Evolutionary conservation across 352 stramenopile species (phyloP).

Genomic region (Pythium folliculosum): DNA sequence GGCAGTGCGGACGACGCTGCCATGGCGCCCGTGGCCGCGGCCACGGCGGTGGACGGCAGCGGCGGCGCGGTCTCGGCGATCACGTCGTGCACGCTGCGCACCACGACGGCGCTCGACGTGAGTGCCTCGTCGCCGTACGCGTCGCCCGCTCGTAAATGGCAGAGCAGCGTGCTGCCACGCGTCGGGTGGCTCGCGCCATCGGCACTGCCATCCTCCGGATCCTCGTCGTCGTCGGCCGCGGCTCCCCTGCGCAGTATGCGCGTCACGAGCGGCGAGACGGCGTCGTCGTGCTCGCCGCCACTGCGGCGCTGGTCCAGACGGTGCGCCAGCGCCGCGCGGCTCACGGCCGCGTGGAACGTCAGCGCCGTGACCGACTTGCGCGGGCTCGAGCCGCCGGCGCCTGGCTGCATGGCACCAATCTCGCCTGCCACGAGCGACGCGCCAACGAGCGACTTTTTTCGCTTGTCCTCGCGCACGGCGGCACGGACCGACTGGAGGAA

Average conservation of each 20-base stretch:
- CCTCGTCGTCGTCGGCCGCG: not conserved
- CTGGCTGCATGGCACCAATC: no score
- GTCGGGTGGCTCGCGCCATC: not conserved
- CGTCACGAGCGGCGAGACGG: not conserved
- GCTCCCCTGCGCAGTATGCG: not conserved
- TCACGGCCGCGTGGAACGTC: slow-evolving; percentile 23
- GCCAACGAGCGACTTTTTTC: slow-evolving; percentile 2
- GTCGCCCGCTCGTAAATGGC: slow-evolving; percentile 43
- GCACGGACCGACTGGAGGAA: slow-evolving; percentile 58
- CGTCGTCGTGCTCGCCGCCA: not conserved
- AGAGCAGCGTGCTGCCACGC: slow-evolving; percentile 34
- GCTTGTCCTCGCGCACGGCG: slow-evolving; percentile 37
- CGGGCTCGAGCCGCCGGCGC: not conserved
- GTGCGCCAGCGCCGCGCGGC: slow-evolving; percentile 17
- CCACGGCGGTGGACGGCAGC: not conserved
- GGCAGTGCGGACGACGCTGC: not conserved
- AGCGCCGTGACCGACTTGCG: slow-evolving; percentile 7
- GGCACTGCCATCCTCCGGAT: not conserved
- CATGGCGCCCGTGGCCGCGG: not conserved
- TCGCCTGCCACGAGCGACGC: no score
- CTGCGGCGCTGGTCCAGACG: slow-evolving; percentile 16
- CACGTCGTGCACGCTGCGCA: slow-evolving; percentile 26
- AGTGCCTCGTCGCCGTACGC: slow-evolving; percentile 57
- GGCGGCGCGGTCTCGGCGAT: slow-evolving; percentile 22
- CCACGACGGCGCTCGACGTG: slow-evolving; percentile 11